Base-by-base conservation (phyloP, 108 stramenopile species). In the Aurantiochytrium sp. region DNA sequence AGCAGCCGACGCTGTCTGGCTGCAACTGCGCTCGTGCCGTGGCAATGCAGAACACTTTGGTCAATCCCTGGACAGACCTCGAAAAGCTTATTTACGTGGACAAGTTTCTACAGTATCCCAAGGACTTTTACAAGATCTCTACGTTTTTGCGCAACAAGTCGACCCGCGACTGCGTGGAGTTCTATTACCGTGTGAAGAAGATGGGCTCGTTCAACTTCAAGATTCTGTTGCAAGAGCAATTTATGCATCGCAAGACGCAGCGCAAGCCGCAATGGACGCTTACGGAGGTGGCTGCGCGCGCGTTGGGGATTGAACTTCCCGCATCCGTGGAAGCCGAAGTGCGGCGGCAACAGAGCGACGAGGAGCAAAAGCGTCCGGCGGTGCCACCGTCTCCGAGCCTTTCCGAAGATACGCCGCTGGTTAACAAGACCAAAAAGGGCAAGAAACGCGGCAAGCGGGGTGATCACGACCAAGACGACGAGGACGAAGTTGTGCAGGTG, bases 41-140 rank as follows among this genome's bases (percentile, higher is more conserved):
- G 44, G 47, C 44, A 10, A 51, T 83, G 49, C 49, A 45, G 0
- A 51, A 83, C 14, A 83, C 35, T 5, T 14, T 45, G 5, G 73
- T 83, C 2, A 83, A 83, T 21, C 92, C 91, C 6, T 99, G 98
- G 98, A 95, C 96, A 53, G 98, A 99, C 91, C 95, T 98, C 93
- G 98, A 99, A 92, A 99, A 98, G 89, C 97, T 97, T 92, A 98
- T 99, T 25, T 99, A 98, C 72, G 91, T 99, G 25, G 98, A 98
- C 91, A 92, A 97, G 43, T 99, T 99, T 89, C 91, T 99, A 59
- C 97, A 98, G 73, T 97, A 97, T 92, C 97, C 98, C 5, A 99
- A 99, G 89, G 97, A 98, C 88, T 99, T 99, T 90, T 93, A 96
- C 21, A 92, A 95, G 59, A 98, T 99, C 72, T 96, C 98, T 18